A percentile compares a stretch with the other conserved stretches of the same genome.
Conservation (phyloP, 305 asterid species). For the Solanum aculeatissimum region DNA sequence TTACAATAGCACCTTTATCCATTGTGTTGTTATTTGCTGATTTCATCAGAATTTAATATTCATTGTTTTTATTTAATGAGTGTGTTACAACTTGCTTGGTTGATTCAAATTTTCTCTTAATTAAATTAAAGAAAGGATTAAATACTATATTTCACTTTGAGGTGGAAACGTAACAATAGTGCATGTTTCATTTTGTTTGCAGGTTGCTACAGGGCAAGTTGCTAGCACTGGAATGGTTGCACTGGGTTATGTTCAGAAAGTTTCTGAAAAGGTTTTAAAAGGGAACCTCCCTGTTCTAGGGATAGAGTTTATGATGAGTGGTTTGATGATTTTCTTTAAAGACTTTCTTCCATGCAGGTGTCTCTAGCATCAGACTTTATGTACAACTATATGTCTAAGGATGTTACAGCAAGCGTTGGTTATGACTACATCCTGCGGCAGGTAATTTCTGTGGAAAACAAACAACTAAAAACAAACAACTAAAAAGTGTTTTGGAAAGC, state of each 20-base stretch:
- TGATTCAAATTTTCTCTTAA: background rate
- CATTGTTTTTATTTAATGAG: background rate
- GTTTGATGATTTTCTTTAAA: background rate
- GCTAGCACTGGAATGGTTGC: conserved; percentile 95
- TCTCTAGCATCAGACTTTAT: conserved; percentile 88
- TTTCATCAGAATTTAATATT: background rate
- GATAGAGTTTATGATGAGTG: background rate
- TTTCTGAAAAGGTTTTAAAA: conserved; percentile 62
- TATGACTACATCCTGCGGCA: conserved; percentile 91
- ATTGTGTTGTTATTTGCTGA: background rate
- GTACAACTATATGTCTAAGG: conserved; percentile 81
- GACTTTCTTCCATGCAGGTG: conserved; percentile 36
- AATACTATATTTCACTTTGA: too few relatives aligned
- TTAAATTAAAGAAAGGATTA: too few relatives aligned
- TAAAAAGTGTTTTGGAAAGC: background rate
- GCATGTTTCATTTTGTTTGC: background rate
- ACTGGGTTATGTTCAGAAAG: conserved; percentile 85
- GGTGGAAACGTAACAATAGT: too few relatives aligned
- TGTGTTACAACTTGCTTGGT: background rate
- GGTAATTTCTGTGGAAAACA: conserved; percentile 27
- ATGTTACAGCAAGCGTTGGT: conserved; percentile 84
- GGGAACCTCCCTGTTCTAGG: background rate
- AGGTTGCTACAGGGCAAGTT: conserved; percentile 96
- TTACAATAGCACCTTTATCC: background rate
- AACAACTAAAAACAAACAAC: background rate